Evolutionary conservation across 1,284 basidiomycete species (phyloP).

Genomic region (Rhodotorula glutinis): DNA sequence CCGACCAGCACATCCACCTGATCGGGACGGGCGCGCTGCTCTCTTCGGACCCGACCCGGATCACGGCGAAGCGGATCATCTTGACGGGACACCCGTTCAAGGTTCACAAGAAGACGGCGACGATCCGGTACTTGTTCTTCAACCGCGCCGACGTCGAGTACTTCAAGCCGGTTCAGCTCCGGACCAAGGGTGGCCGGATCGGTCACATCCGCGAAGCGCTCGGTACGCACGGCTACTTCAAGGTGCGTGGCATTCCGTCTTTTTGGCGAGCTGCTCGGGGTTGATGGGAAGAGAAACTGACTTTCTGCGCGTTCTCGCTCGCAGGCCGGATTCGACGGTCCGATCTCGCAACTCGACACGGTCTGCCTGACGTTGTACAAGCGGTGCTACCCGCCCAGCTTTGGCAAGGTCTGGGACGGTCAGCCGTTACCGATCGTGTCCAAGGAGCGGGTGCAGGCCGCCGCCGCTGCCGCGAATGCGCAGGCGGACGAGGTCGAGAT

Average conservation of each 20-base stretch:
- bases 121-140: slow-evolving; percentile 99
- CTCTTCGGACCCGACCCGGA: slow-evolving; percentile 82
- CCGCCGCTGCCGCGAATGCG: not conserved
- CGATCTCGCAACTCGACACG: slow-evolving; percentile 80
- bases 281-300: too few relatives aligned
- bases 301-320: not conserved
- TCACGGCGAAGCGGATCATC: slow-evolving; percentile 88
- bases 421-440: slow-evolving; percentile 20
- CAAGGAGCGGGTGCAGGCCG: slow-evolving; percentile 18
- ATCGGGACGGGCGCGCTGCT: slow-evolving; percentile 88
- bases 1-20: slow-evolving; percentile 54
- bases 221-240: slow-evolving; percentile 98
- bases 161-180: slow-evolving; percentile 86
- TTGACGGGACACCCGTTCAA: slow-evolving; percentile 96
- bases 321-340: slow-evolving; percentile 74
- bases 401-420: slow-evolving; percentile 39
- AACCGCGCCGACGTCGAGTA: slow-evolving; percentile 84
- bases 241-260: slow-evolving; percentile 59
- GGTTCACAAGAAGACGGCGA: slow-evolving; percentile 95
- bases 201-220: slow-evolving; percentile 87
- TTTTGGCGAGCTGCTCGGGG: too few relatives aligned
- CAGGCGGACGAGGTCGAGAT: slow-evolving; percentile 11
- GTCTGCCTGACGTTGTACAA: slow-evolving; percentile 48
- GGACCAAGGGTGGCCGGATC: slow-evolving; percentile 87
- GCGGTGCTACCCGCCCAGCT: slow-evolving; percentile 49